These are phyloP conservation scores for Hypoxylon cercidicola DNA, from an alignment of 495 filamentous ascomycete species.

Conservation along the genomic window DNA sequence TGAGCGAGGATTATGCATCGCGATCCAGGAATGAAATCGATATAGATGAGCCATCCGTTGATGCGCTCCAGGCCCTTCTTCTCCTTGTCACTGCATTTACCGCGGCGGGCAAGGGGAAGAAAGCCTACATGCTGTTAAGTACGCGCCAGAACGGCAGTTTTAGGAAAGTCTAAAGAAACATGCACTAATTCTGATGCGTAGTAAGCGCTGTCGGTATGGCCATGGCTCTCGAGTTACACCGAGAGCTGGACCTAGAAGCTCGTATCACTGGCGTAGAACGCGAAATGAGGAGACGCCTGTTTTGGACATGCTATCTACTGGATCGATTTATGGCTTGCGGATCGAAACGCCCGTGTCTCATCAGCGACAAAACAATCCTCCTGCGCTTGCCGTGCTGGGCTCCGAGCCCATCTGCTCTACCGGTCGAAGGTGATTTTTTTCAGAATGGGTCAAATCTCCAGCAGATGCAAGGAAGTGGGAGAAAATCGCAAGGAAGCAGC, in stretches of 20 bases:
- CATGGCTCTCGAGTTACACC: conserved; percentile 78
- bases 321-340: conserved; percentile 83
- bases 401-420: conserved; percentile 62
- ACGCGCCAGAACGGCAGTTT: conserved; percentile 40
- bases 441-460: conserved; percentile 77
- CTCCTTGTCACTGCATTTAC: conserved; percentile 80
- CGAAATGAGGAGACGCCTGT: conserved; percentile 77
- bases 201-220: conserved; percentile 84
- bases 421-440: conserved; percentile 79
- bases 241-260: conserved; percentile 69
- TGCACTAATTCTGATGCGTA: conserved; percentile 44
- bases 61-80: conserved; percentile 77
- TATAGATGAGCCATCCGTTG: conserved; percentile 80
- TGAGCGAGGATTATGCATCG: conserved; percentile 73
- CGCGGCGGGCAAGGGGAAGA: conserved; percentile 81
- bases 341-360: conserved; percentile 78
- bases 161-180: conserved; percentile 1
- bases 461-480: conserved; percentile 70
- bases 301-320: conserved; percentile 87
- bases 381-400: conserved; percentile 77
- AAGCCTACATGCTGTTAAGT: conserved; percentile 86
- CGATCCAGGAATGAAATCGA: conserved; percentile 75
- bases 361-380: conserved; percentile 77
- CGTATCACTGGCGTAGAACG: conserved; percentile 69
- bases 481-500: conserved; percentile 73